Evolutionary conservation across 352 stramenopile genomes (phyloP).

Genomic region (Phytophthora sojae): DNA sequence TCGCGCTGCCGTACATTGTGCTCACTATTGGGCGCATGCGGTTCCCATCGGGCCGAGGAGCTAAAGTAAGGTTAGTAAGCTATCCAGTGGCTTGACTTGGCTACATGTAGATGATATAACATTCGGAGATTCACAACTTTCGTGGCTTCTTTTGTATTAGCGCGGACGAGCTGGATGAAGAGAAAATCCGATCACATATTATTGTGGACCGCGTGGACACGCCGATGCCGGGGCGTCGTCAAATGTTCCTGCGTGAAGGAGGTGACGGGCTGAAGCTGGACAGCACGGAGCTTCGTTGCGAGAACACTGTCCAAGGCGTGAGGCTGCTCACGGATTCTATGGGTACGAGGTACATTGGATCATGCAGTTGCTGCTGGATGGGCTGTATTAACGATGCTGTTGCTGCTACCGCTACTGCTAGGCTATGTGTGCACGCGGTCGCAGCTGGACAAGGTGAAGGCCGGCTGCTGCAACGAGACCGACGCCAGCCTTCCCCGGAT

Average conservation of each 20-base stretch:
- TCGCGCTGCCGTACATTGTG: constrained; percentile 56
- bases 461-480: constrained; percentile 71
- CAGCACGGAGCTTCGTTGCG: constrained; percentile 39
- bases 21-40: constrained; percentile 50
- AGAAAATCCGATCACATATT: constrained; percentile 67
- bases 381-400: neutral
- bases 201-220: constrained; percentile 54
- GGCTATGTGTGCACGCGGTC: constrained; percentile 61
- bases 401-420: constrained; percentile 12
- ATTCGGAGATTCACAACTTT: constrained; percentile 4
- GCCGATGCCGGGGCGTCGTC: constrained; percentile 37
- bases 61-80: constrained; percentile 20
- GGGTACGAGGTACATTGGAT: constrained; percentile 26
- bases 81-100: neutral
- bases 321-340: constrained; percentile 61
- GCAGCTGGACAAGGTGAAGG: constrained; percentile 47
- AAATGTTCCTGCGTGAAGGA: constrained; percentile 56
- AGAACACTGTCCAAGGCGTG: constrained; percentile 69
- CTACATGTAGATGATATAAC: too few species aligned
- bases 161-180: constrained; percentile 57
- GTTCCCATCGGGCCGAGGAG: constrained; percentile 28
- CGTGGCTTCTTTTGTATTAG: constrained; percentile 23
- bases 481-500: constrained; percentile 56
- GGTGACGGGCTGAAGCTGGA: constrained; percentile 59
- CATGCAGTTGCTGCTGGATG: constrained; percentile 7